Evolutionary conservation across 1,139 yeast genomes (phyloP), one percentile per base, ranked within the genome.

Genomic region (Nakaseomyces nivariensis): DNA sequence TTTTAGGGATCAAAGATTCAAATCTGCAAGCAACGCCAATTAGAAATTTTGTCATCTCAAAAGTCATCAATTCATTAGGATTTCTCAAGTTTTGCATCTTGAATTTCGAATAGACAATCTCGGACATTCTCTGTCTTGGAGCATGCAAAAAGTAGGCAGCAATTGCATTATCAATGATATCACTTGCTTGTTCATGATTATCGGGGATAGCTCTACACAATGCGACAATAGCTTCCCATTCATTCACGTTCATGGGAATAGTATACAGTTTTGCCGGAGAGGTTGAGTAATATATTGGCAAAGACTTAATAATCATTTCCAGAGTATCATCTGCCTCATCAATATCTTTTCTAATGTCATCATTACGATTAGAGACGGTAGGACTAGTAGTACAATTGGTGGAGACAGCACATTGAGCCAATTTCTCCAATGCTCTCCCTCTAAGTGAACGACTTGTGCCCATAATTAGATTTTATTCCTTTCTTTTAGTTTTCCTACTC

Each of bases 221-320:
- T 0, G 95, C 87, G 48, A 81, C 61, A 51, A 89, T 68, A 5
- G 83, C 79, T 60, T 89, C 95, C 60, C 81, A 75, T 63, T 88
- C 95, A 49, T 76, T 77, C 36, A 71, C 62, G 2, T 75, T 65
- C 48, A 80, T 71, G 1, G 80, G 77, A 22, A 73, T 72, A 11
- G 66, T 58, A 38, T 60, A 61, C n/a, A 63, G 46, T 48, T 62
- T 60, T 1, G 64, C 51, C 3, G 55, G 51, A 41, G 59, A 52
- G 1, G 60, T 53, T 3, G 66, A 57, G 47, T 61, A 61, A 27
- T 54, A 56, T 5, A 62, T 51, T 2, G 68, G 67, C 37, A 64
- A 50, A 0, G 63, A 56, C 33, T 56, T 61, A 3, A 60, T 52
- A 17, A 63, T 49, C 25, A 56, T 45, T 10, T 57, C 56, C 26